A percentile compares a stretch with the other conserved stretches of the same genome.
Evolutionary conservation across 805 yeast species (phyloP).

Genomic region (Candida gorgasii): DNA sequence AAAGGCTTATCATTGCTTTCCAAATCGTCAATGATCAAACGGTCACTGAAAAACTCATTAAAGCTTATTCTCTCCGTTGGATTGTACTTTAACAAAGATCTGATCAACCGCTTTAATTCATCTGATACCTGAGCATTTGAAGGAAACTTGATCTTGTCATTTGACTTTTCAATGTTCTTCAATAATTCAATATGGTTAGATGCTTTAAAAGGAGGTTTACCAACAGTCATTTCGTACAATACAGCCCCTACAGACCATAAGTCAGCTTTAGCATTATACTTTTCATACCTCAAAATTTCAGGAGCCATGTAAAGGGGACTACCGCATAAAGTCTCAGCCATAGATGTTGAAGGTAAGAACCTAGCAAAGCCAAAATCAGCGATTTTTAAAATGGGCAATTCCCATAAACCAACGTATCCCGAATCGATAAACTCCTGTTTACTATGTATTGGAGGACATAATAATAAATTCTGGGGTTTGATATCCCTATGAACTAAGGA

Average conservation of each 20-base stretch:
- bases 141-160: conserved; percentile 80
- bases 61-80: conserved; percentile 89
- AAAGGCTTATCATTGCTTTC: conserved; percentile 56
- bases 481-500: conserved; percentile 93
- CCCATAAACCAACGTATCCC: conserved; percentile 78
- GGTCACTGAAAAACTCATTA: conserved; percentile 80
- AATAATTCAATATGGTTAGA: conserved; percentile 88
- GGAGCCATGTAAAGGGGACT: conserved; percentile 99
- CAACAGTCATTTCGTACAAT: conserved; percentile 90
- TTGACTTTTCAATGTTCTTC: conserved; percentile 79
- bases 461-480: conserved; percentile 85
- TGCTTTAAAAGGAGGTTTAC: conserved; percentile 96
- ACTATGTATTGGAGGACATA: conserved; percentile 80
- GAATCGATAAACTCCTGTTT: conserved; percentile 55
- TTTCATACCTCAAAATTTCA: conserved; percentile 89
- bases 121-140: conserved; percentile 61
- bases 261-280: conserved; percentile 96
- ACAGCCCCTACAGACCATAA: conserved; percentile 99
- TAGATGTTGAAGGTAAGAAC: conserved; percentile 84
- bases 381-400: conserved; percentile 84
- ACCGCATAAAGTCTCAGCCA: conserved; percentile 97
- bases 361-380: conserved; percentile 99
- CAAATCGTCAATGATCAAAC: conserved; percentile 59
- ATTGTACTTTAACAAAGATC: conserved; percentile 74
- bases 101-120: conserved; percentile 67